These are phyloP conservation scores for Sideroxylon spinosum DNA, from an alignment of 179 eudicot species.

Conservation along the genomic window DNA sequence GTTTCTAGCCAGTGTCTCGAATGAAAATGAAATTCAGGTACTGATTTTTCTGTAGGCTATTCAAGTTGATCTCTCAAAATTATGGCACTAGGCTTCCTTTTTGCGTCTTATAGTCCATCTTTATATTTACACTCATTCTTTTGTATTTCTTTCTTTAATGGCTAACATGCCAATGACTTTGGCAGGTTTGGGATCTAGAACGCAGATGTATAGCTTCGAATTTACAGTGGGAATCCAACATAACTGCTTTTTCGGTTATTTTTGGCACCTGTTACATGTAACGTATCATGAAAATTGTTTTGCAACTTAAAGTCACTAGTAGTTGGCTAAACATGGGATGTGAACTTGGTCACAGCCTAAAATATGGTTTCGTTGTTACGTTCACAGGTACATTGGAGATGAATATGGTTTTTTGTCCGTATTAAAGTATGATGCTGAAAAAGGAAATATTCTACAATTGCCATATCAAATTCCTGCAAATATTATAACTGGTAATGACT, in stretches of 20 bases:
- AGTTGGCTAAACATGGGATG: background rate
- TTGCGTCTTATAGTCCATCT: constrained; percentile 4
- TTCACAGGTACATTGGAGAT: constrained; percentile 84
- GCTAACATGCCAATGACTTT: constrained; percentile 12
- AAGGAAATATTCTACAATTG: constrained; percentile 49
- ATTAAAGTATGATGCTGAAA: constrained; percentile 61
- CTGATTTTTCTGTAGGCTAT: constrained; percentile 10
- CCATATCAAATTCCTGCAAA: constrained; percentile 63
- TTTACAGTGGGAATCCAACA: constrained; percentile 77
- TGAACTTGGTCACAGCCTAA: constrained; percentile 16
- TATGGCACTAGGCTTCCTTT: background rate
- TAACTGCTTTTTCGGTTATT: constrained; percentile 79
- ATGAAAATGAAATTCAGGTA: constrained; percentile 89
- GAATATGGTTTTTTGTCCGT: constrained; percentile 71
- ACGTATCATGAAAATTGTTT: constrained; percentile 14
- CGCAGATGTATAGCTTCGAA: constrained; percentile 56
- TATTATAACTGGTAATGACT: constrained; percentile 62
- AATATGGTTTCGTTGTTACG: constrained; percentile 14
- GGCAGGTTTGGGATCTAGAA: constrained; percentile 94
- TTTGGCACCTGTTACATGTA: constrained; percentile 77
- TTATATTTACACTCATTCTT: background rate
- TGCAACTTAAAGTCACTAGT: constrained; percentile 9
- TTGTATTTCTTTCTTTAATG: constrained; percentile 2
- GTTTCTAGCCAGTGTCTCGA: constrained; percentile 69
- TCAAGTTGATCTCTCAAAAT: constrained; percentile 5